A percentile compares a stretch with the other conserved stretches of the same genome.
Evolutionary conservation across 345 rosid genomes (phyloP).

Genomic region (Hypericum androsaemum): DNA sequence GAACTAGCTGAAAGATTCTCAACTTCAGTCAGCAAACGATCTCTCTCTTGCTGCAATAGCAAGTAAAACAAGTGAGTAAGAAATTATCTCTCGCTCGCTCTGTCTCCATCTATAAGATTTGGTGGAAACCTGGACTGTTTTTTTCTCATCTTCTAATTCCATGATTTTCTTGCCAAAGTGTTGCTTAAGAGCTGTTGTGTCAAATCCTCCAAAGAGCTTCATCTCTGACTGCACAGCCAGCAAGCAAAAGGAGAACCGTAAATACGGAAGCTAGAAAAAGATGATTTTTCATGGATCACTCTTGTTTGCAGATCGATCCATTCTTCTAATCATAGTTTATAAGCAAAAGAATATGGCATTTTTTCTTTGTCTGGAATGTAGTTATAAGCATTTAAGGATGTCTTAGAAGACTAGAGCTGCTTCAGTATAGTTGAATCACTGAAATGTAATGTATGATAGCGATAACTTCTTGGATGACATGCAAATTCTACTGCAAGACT

Average conservation of each 20-base stretch:
- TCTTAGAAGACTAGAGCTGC: too few relatives aligned
- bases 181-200: constrained; percentile 67
- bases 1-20: constrained; percentile 70
- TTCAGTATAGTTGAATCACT: too few relatives aligned
- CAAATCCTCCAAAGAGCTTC: constrained; percentile 77
- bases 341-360: too few relatives aligned
- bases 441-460: too few relatives aligned
- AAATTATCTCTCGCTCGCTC: not conserved
- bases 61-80: constrained; percentile 9
- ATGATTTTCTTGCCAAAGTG: constrained; percentile 91
- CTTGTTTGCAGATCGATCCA: not conserved
- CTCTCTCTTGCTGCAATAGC: constrained; percentile 80
- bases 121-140: constrained; percentile 60
- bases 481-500: too few relatives aligned
- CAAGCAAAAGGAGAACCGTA: not conserved
- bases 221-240: constrained; percentile 66
- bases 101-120: not conserved
- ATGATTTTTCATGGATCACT: not conserved
- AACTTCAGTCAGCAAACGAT: constrained; percentile 71
- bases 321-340: too few relatives aligned
- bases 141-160: constrained; percentile 87
- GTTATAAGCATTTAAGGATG: too few relatives aligned
- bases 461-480: too few relatives aligned
- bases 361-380: too few relatives aligned
- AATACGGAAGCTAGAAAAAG: constrained; percentile 1